phyloP scores from a whole-genome alignment of 345 rosid species.

The Acer negundo region DNA sequence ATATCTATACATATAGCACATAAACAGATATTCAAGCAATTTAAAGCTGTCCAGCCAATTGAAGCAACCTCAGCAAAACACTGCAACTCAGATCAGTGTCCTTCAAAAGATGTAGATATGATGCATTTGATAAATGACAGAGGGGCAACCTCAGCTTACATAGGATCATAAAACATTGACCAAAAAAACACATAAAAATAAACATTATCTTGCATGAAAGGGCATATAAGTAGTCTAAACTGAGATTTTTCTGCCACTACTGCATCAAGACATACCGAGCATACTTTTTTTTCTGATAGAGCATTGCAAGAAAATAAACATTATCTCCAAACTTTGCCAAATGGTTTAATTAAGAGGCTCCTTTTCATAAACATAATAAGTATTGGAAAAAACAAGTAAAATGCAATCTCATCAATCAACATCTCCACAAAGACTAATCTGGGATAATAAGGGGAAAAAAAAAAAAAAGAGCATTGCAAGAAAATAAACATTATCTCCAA shows the following conservation, averaged over 20 bases:
- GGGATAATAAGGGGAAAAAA: background rate
- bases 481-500: background rate
- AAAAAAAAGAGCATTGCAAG: conserved; percentile 2
- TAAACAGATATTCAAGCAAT: background rate
- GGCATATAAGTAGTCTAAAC: conserved; percentile 8
- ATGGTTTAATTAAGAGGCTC: background rate
- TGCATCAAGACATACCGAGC: background rate
- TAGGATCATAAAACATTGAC: background rate
- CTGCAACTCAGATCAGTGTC: background rate
- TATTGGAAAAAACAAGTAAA: background rate
- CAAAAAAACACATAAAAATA: background rate
- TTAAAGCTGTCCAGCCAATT: background rate
- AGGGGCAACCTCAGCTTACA: background rate
- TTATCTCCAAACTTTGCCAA: background rate
- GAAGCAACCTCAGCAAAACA: background rate
- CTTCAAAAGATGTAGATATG: background rate
- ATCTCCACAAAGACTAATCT: conserved; percentile 1
- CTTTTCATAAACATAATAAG: conserved; percentile 1
- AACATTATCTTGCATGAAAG: background rate
- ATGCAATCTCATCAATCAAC: conserved; percentile 2
- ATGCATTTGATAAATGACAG: background rate
- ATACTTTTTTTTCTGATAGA: background rate
- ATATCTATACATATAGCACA: background rate
- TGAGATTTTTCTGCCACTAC: conserved; percentile 15
- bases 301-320: conserved; percentile 1